Base-by-base conservation (phyloP, 768 basidiomycete genomes). In the Suillus americanus region DNA sequence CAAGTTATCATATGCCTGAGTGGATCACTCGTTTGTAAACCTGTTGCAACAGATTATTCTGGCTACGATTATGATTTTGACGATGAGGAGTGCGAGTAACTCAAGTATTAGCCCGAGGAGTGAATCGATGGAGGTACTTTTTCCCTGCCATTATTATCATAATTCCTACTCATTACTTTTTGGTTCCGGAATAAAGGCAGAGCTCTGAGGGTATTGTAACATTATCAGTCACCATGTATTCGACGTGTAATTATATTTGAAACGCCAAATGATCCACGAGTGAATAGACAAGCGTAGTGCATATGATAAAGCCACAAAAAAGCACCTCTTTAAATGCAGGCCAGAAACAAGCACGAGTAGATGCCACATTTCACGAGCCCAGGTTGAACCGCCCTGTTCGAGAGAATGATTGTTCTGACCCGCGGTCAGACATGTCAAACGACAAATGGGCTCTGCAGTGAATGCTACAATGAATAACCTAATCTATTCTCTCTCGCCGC, bases 401-500 rank as follows among this genome's bases (percentile, higher is more conserved):
- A 33, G 20, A 5, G 12, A 25, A 53, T 54, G 18, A 33, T 35
- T 54, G 18, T 33, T 30, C 28, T 53, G 18, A 30, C 20, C 53
- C 12, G 12, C 3, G 10, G 35, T 54, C 53, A 18, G 8, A 53
- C 30, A 33, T 54, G 30, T 20, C 30, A 53, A 33, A 5, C 30
- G 30, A 53, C 20, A 35, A n/a, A 33, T 53, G 30, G 5, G 51
- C 51, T 20, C 18, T 53, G 5, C 3, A n/a, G 33, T 13, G 30
- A n/a, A 54, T 54, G 20, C 10, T 54, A 33, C 25, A 41, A 40
- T 28, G 30, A n/a, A 45, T 5, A 30, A 20, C 43, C 57, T 12
- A 37, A 9, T 63, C 48, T n/a, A 64, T 43, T n/a, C 46, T 35
- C 35, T 50, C 13, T 62, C 25, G 20, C 40, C 41, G 63, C 18